Evolutionary conservation across 768 basidiomycete genomes (phyloP).

Genomic region (Leccinum truebloodii): DNA sequence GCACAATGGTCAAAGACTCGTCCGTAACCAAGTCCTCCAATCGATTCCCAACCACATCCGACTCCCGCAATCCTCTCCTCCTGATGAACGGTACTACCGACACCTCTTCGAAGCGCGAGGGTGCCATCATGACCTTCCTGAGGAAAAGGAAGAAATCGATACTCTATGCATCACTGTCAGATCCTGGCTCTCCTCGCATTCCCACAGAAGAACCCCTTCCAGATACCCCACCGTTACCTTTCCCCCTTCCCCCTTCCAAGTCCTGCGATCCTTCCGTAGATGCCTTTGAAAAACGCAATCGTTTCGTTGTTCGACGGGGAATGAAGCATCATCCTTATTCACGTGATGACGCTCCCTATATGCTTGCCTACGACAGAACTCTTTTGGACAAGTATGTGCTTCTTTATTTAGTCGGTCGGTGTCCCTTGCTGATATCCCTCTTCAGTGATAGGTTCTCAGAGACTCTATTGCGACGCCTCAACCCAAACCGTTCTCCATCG

Average conservation of each 20-base stretch:
- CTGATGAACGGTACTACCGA: constrained; percentile 9
- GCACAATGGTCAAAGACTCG: constrained; percentile 25
- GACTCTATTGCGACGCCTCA: constrained; percentile 55
- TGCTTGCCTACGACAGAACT: constrained; percentile 64
- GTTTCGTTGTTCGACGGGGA: constrained; percentile 27
- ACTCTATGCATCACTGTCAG: not conserved
- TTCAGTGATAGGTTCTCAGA: constrained; percentile 63
- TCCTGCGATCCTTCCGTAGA: constrained; percentile 14
- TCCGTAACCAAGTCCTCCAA: constrained; percentile 10
- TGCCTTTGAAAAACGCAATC: constrained; percentile 26
- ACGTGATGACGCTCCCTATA: constrained; percentile 51
- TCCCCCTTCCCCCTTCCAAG: not conserved
- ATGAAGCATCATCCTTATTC: constrained; percentile 60
- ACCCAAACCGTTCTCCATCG: constrained; percentile 52
- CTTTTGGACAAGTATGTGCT: constrained; percentile 57
- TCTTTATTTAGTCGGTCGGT: constrained; percentile 3
- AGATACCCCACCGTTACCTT: not conserved
- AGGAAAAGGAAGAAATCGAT: constrained; percentile 29
- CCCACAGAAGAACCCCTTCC: constrained; percentile 1
- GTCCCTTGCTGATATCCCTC: constrained; percentile 14
- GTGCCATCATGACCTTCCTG: constrained; percentile 18
- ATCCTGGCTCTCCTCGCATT: constrained; percentile 7
- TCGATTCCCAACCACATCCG: constrained; percentile 12
- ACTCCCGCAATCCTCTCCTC: constrained; percentile 14
- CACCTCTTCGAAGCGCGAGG: constrained; percentile 23